Evolutionary conservation across 805 yeast species (phyloP), one percentile per base, ranked within the genome.

Genomic region (Saturnispora besseyi): DNA sequence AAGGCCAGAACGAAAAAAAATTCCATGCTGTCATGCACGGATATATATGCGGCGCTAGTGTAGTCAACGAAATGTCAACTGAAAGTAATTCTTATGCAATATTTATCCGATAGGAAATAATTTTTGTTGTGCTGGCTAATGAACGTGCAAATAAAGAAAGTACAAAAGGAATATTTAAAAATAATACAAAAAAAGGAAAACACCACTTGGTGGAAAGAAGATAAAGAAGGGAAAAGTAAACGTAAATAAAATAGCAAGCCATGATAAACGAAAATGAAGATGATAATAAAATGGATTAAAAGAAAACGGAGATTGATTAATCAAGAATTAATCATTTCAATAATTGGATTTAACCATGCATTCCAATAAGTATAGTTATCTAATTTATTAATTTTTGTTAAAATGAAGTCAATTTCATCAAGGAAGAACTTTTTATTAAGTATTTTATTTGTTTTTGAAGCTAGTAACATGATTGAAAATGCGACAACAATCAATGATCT

Each of bases 401-500:
- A 15, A 32, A 56, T 51, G 38, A 51, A 46, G 28, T 41, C 38
- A 12, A 56, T 33, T 41, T 56, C 59, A 24, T 37, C 36, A 24
- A 22, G 37, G 21, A 37, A 51, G 9, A 38, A 37, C 2, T 26
- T 8, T n/a, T 46, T 49, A 0, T 49, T 33, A 36, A 54, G 43
- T 12, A 48, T 40, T 30, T 44, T 46, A 22, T 42, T 32, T 13
- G 9, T 32, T 41, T 50, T 45, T 3, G 59, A 46, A 12, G 53
- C 50, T 10, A 59, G 34, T 21, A 58, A 43, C 49, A 57, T 46
- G 12, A 59, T 41, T n/a, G 50, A 45, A 42, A 57, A 59, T 1
- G 57, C 62, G 38, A 59, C 32, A 3, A 59, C 28, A 22, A 59
- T 55, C 15, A 59, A 34, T 4, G 57, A 48, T 28, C 62, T 48